A percentile compares a stretch with the other conserved stretches of the same genome.
Evolutionary conservation across 352 stramenopile species (phyloP).

Genomic region (Globisporangium mamillatum): DNA sequence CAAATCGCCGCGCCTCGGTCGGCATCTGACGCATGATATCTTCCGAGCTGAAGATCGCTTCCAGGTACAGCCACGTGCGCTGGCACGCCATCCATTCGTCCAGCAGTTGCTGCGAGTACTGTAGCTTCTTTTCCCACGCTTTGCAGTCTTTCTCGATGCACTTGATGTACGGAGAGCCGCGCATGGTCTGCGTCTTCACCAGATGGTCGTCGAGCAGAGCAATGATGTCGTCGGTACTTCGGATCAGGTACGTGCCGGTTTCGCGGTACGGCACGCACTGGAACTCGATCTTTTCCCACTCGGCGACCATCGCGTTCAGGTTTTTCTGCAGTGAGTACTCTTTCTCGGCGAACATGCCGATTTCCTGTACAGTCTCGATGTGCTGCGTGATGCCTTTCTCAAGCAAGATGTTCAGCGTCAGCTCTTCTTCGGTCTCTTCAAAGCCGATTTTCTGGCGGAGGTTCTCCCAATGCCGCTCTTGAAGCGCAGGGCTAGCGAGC

Average conservation of each 20-base stretch:
- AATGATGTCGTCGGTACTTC: slow-evolving; percentile 89
- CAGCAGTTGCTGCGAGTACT: slow-evolving; percentile 89
- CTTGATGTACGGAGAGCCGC: slow-evolving; percentile 93
- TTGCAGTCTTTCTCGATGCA: slow-evolving; percentile 91
- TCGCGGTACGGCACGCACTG: slow-evolving; percentile 91
- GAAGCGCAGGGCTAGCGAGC: slow-evolving; percentile 88
- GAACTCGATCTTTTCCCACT: slow-evolving; percentile 94
- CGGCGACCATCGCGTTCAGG: slow-evolving; percentile 91
- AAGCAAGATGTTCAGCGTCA: slow-evolving; percentile 78
- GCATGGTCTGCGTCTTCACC: slow-evolving; percentile 95
- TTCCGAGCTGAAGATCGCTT: slow-evolving; percentile 94
- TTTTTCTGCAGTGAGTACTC: slow-evolving; percentile 94
- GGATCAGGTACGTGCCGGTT: slow-evolving; percentile 89
- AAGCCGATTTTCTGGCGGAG: slow-evolving; percentile 89
- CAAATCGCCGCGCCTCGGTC: slow-evolving; percentile 87
- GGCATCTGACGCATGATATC: slow-evolving; percentile 97
- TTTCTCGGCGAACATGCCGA: slow-evolving; percentile 92
- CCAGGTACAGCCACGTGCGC: slow-evolving; percentile 94
- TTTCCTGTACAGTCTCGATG: slow-evolving; percentile 89
- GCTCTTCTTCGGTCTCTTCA: slow-evolving; percentile 79
- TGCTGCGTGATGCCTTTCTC: slow-evolving; percentile 84
- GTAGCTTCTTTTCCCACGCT: slow-evolving; percentile 88
- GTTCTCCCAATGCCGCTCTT: slow-evolving; percentile 91
- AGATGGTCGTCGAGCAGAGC: slow-evolving; percentile 92
- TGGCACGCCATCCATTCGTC: slow-evolving; percentile 95